Base-by-base conservation (phyloP, 495 filamentous ascomycete species). In the Xylaria acuta region DNA sequence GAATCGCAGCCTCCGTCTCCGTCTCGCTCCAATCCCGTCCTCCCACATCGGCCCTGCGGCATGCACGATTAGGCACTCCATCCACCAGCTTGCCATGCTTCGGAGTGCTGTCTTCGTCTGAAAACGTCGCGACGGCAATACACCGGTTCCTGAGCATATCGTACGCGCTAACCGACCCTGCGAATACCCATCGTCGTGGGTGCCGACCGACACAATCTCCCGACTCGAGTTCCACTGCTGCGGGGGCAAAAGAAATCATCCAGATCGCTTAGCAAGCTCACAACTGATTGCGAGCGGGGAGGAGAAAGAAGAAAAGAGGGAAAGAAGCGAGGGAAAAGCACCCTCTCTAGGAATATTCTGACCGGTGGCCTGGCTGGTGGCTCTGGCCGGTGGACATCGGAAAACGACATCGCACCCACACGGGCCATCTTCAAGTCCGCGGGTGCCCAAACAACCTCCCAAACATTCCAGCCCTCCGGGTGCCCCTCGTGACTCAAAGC, bases 201-300 rank as follows among this genome's bases (percentile, higher is more conserved):
- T 34, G 47, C 60, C 69, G 60, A 62, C 69, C 60, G 60, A 64
- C 56, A 64, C 30, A 43, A 60, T 62, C 63, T 49, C 14, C 69
- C 62, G 43, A 25, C 47, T 72, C 53, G 63, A 72, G 63, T 72
- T 72, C 25, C 70, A 72, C 63, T 30, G 63, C 70, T 72, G 70
- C 70, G 70, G 70, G 63, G 70, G 63, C 59, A 71, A 71, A 71
- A 71, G 69, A 64, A 71, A 71, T 7, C 34, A 54, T 34, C 38
- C 2, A 30, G 47, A 27, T 54, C 32, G 22, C 22, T 62, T 47
- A 60, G 62, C 60, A 64, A 18, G 58, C 49, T 64, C 59, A 47
- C 69, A 54, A 22, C 45, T 7, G 32, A 56, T 71, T 56, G 47
- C 25, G 41, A 62, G 49, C 18, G 63, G 58, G 67, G 64, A 67